Base-by-base conservation (phyloP, 768 basidiomycete genomes). In the Tulasnella sp. region DNA sequence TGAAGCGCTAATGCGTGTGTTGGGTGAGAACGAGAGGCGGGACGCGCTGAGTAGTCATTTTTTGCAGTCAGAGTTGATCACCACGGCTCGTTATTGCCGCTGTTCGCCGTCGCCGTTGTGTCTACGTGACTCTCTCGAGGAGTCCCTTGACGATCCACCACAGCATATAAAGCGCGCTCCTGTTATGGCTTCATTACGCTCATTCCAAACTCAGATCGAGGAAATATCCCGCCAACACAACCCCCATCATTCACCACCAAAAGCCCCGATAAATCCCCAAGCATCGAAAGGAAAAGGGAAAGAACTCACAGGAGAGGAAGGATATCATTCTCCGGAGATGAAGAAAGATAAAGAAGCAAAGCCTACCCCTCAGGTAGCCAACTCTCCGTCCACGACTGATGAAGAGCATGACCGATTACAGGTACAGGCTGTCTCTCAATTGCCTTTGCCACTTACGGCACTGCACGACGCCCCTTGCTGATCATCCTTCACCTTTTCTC, bases 171-270 rank as follows among this genome's bases (percentile, higher is more conserved):
- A 45, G 23, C 55, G 11, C 19, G 24, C 52, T 21, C 2, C 42
- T 43, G 15, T 11, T n/a, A 59, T 59, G 58, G 34, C 58, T 26
- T 50, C 58, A 19, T 51, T 50, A 51, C 29, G 27, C 27, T 59
- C 58, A 10, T 59, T 59, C 58, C 58, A 59, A 26, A 32, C 44
- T 15, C 47, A 59, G 32, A 59, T 59, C 32, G 48, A 59, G 42
- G 19, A 29, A 30, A 51, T 38, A 32, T 49, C 58, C 13, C 29
- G 27, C 19, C 32, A 51, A 30, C 47, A 59, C 27, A 48, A 29
- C 11, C 47, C n/a, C n/a, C 5, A 48, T n/a, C 47, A 5, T 5
- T 23, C n/a, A 5, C 34, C 5, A 15, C 34, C 34, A 38, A 38
- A 38, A 38, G 34, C 34, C 34, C 34, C 34, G 7, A 38, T 15